phyloP scores from a whole-genome alignment of 2,329 filamentous ascomycete genomes.

The Cercospora sp. region DNA sequence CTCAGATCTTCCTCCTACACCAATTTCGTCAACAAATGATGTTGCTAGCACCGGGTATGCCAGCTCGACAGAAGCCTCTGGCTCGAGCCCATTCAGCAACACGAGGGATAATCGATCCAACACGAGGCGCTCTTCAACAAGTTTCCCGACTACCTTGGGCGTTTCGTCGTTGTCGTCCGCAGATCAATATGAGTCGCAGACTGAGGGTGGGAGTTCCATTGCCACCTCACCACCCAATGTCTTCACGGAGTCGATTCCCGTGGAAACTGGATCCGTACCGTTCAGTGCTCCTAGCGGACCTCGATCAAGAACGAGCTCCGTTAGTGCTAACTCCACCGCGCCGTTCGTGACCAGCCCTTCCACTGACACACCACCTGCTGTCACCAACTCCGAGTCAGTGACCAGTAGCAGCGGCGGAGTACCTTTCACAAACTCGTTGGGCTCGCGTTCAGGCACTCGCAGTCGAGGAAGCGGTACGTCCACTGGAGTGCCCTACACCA shows the following conservation, averaged over 20 bases:
- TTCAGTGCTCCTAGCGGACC: conserved; percentile 17
- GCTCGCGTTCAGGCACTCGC: conserved; percentile 14
- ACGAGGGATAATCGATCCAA: conserved; percentile 14
- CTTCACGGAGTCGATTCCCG: conserved; percentile 8
- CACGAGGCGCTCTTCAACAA: conserved; percentile 5
- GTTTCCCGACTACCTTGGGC: not conserved
- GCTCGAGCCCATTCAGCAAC: conserved; percentile 15
- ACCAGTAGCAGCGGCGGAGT: not conserved
- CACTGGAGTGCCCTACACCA: conserved; percentile 6
- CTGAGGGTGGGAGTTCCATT: not conserved
- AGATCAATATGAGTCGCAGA: not conserved
- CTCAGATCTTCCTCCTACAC: conserved; percentile 12
- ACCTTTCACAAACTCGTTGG: conserved; percentile 12
- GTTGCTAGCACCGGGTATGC: conserved; percentile 12
- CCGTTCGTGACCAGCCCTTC: not conserved
- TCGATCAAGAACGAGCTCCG: conserved; percentile 11
- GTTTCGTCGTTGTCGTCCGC: conserved; percentile 1
- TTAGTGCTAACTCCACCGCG: conserved; percentile 1
- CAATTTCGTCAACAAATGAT: conserved; percentile 15
- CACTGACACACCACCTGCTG: not conserved
- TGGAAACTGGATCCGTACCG: conserved; percentile 11
- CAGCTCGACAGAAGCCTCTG: conserved; percentile 15
- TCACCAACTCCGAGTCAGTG: not conserved
- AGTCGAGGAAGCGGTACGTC: not conserved
- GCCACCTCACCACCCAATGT: not conserved